Conservation (phyloP, 495 filamentous ascomycete species). For the Aspergillus bertholletiae region DNA sequence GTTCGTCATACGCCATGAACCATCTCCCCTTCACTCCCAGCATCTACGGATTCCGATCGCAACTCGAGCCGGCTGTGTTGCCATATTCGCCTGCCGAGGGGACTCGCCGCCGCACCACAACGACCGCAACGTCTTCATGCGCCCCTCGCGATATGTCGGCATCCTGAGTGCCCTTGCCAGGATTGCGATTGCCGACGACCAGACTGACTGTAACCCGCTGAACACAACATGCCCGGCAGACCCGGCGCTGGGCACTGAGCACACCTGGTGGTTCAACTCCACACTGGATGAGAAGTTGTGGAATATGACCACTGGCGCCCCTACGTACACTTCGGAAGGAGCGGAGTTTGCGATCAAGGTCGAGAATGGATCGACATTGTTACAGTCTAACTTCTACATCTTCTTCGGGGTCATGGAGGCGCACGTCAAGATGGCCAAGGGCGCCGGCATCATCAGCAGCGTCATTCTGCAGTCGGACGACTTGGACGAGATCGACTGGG, state of each 20-base stretch:
- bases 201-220: conserved; percentile 64
- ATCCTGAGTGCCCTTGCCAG: too few relatives aligned
- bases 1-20: too few relatives aligned
- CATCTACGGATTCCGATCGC: too few relatives aligned
- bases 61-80: too few relatives aligned
- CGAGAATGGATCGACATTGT: conserved; percentile 64
- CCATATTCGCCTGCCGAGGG: too few relatives aligned
- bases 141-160: too few relatives aligned
- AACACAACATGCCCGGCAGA: conserved; percentile 63
- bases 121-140: too few relatives aligned
- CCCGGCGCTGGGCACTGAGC: conserved; percentile 60
- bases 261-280: conserved; percentile 60
- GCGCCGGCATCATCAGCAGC: conserved; percentile 74
- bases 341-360: conserved; percentile 67
- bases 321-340: too few relatives aligned
- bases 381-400: conserved; percentile 75
- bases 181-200: too few relatives aligned
- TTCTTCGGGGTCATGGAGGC: conserved; percentile 78
- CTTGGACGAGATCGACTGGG: conserved; percentile 93
- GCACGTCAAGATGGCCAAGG: conserved; percentile 66
- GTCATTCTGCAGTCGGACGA: conserved; percentile 85
- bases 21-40: too few relatives aligned
- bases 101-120: too few relatives aligned
- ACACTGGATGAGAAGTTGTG: conserved; percentile 51
- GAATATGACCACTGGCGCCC: conserved; percentile 62